Conservation (phyloP, 2,329 filamentous ascomycete genomes). For the Penicillium griseofulvum region DNA sequence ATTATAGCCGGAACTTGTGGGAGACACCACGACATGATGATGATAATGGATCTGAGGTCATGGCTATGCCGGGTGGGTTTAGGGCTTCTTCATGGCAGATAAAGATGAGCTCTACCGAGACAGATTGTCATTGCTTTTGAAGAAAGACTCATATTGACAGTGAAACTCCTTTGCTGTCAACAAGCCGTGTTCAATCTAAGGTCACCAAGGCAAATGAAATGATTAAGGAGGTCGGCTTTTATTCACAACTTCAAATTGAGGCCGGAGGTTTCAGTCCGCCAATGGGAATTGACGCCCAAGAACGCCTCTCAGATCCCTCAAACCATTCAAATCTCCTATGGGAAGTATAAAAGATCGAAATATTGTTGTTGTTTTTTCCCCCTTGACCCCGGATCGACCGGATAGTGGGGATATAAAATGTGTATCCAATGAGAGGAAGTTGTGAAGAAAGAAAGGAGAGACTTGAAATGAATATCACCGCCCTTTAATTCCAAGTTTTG, state of each 20-base stretch:
- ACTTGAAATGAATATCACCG: background rate
- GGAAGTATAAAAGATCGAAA: background rate
- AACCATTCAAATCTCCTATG: background rate
- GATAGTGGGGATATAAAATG: slow-evolving; percentile 18
- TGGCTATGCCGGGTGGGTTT: slow-evolving; percentile 12
- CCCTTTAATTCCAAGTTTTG: background rate
- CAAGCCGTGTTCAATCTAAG: background rate
- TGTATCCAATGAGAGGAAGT: slow-evolving; percentile 16
- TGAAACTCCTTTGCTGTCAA: background rate
- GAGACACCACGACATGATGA: slow-evolving; percentile 25
- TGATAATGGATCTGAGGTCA: slow-evolving; percentile 24
- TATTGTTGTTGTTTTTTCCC: background rate
- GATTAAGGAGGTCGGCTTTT: background rate
- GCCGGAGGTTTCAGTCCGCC: slow-evolving; percentile 20
- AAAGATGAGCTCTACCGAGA: background rate
- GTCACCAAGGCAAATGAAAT: background rate
- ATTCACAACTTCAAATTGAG: background rate
- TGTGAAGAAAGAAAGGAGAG: background rate
- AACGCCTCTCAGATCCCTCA: background rate
- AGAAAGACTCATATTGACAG: background rate
- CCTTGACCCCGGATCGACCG: slow-evolving; percentile 26
- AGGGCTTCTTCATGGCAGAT: background rate
- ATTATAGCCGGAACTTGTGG: slow-evolving; percentile 12
- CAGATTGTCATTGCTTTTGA: background rate
- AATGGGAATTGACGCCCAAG: slow-evolving; percentile 7